phyloP scores from a whole-genome alignment of 768 basidiomycete species.

The Tylopilus rubrobrunneus region DNA sequence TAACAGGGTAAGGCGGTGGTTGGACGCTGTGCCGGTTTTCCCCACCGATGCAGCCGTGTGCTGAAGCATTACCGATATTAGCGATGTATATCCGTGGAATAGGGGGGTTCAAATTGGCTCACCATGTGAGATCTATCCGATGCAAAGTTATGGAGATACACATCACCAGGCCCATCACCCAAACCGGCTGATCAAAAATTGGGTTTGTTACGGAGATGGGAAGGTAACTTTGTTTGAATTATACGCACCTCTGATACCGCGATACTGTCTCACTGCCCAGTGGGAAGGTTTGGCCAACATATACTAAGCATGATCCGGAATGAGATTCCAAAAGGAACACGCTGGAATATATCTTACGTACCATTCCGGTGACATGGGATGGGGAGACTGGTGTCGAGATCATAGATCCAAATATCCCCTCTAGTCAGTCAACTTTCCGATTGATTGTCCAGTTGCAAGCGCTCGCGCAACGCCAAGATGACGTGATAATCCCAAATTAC shows the following conservation, averaged over 20 bases:
- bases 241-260: conserved; percentile 44
- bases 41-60: conserved; percentile 5
- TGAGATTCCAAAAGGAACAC: conserved; percentile 9
- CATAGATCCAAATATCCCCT: conserved; percentile 57
- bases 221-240: not conserved
- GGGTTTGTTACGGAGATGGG: conserved; percentile 5
- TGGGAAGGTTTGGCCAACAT: conserved; percentile 44
- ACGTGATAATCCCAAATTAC: conserved; percentile 80
- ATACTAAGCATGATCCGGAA: conserved; percentile 36
- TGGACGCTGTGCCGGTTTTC: conserved; percentile 36
- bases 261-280: conserved; percentile 24
- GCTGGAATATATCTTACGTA: conserved; percentile 21
- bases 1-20: conserved; percentile 47
- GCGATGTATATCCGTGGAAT: conserved; percentile 6
- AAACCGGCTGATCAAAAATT: conserved; percentile 45
- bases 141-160: conserved; percentile 58
- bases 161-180: conserved; percentile 48
- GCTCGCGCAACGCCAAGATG: conserved; percentile 49
- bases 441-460: conserved; percentile 1
- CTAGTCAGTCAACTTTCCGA: not conserved
- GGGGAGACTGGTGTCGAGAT: conserved; percentile 55
- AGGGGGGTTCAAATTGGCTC: conserved; percentile 12
- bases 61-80: conserved; percentile 5
- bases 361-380: conserved; percentile 52
- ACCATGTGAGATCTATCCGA: conserved; percentile 81